Conservation (phyloP, 1,139 yeast genomes). For the Geotrichum australiense region DNA sequence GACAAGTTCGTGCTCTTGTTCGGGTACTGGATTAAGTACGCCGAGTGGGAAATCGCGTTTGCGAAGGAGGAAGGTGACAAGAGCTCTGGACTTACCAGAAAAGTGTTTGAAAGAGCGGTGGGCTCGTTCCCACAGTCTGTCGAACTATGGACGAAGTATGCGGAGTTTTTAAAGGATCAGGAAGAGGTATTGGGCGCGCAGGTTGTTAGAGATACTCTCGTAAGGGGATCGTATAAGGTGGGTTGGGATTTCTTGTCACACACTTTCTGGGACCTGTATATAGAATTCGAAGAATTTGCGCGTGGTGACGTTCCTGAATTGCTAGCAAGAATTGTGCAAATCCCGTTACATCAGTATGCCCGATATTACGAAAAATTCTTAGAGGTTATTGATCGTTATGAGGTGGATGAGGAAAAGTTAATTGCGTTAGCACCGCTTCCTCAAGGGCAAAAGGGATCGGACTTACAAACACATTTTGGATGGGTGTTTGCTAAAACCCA, state of each 20-base stretch:
- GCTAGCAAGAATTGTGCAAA: conserved; percentile 54
- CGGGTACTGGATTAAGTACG: conserved; percentile 76
- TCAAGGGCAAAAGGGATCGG: conserved; percentile 1
- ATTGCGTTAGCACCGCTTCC: conserved; percentile 13
- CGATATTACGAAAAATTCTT: conserved; percentile 39
- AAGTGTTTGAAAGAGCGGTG: conserved; percentile 51
- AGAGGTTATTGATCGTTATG: conserved; percentile 5
- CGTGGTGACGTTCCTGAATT: conserved; percentile 34
- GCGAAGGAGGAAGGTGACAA: conserved; percentile 44
- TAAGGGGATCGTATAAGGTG: conserved; percentile 51
- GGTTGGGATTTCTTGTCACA: conserved; percentile 72
- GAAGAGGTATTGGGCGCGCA: not conserved
- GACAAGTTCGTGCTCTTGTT: conserved; percentile 60
- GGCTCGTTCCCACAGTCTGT: conserved; percentile 47
- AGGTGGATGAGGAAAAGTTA: conserved; percentile 6
- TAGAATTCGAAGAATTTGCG: conserved; percentile 43
- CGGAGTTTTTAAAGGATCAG: conserved; percentile 36
- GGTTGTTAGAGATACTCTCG: conserved; percentile 40
- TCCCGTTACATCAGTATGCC: conserved; percentile 74
- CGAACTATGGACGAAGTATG: conserved; percentile 66
- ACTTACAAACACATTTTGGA: conserved; percentile 10
- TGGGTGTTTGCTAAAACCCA: conserved; percentile 53
- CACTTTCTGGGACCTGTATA: conserved; percentile 68
- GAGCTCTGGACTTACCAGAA: conserved; percentile 15
- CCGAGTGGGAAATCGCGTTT: conserved; percentile 55